A percentile compares a stretch with the other conserved stretches of the same genome.
phyloP scores from a whole-genome alignment of 768 basidiomycete species.

The Lentinula detonsa region DNA sequence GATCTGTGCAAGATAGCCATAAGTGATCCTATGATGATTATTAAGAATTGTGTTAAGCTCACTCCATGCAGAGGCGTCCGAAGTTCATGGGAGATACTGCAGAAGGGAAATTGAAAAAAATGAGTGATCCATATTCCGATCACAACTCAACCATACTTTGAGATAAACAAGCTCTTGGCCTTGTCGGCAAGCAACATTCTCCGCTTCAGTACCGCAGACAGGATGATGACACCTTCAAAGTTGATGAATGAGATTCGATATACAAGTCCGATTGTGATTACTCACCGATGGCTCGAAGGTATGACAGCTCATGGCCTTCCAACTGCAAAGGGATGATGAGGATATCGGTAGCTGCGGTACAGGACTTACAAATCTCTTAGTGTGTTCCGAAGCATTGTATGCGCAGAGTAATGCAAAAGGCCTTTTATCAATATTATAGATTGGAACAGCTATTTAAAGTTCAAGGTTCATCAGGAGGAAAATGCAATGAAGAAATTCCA shows the following conservation, averaged over 20 bases:
- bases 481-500: not conserved
- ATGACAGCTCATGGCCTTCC: slow-evolving; percentile 87
- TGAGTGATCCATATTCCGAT: not conserved
- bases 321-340: slow-evolving; percentile 37
- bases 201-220: slow-evolving; percentile 88
- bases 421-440: slow-evolving; percentile 89
- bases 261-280: not conserved
- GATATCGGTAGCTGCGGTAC: not conserved
- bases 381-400: slow-evolving; percentile 79
- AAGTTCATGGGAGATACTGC: slow-evolving; percentile 63
- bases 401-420: slow-evolving; percentile 90
- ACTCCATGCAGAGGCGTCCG: slow-evolving; percentile 91
- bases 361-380: slow-evolving; percentile 68
- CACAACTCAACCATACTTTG: slow-evolving; percentile 50
- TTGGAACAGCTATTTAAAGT: slow-evolving; percentile 63
- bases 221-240: slow-evolving; percentile 72
- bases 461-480: slow-evolving; percentile 3
- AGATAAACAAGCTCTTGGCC: slow-evolving; percentile 88
- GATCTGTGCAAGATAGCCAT: slow-evolving; percentile 40
- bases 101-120: not conserved
- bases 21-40: not conserved
- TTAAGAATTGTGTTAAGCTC: slow-evolving; percentile 10
- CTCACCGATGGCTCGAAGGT: slow-evolving; percentile 81
- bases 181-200: slow-evolving; percentile 94
- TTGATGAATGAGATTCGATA: not conserved